Base-by-base conservation (phyloP, 768 basidiomycete genomes). In the Scleroderma bovista region DNA sequence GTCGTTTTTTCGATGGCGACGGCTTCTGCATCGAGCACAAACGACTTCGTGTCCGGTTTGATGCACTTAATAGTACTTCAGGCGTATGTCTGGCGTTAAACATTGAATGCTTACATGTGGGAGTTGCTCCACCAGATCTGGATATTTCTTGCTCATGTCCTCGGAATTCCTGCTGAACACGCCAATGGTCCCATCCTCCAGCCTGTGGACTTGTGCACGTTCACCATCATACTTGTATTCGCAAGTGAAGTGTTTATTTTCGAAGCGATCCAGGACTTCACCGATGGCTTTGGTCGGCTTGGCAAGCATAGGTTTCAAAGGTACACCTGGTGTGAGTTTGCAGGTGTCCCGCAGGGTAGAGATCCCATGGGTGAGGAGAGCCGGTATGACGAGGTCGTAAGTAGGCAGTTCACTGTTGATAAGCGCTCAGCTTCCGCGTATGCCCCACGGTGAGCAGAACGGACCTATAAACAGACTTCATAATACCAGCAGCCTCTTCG, bases 141-240 rank as follows among this genome's bases (percentile, higher is more conserved):
- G 96, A 71, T 98, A 99, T 64, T 99, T 99, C 66, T 92, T 92
- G 65, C 88, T 93, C 96, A 98, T 99, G 58, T 99, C 93, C 67
- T 99, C 96, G 22, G 93, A 96, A 68, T 99, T 99, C 49, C 96
- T 75, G 65, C 92, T 94, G 69, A 97, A 99, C 38, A 99, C 85
- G n/a, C 80, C 79, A 17, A 99, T 83, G 4, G 75, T 78, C 1
- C 93, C 95, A 60, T 92, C 78, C 38, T 83, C 81, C 42, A 93
- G 71, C 62, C 77, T 82, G 68, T 99, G 96, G 3, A 95, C 87
- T 72, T 97, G 94, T 15, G 96, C 96, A 42, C 96, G 84, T 66
- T 99, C 96, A 7, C 96, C 96, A 56, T 99, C 96, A 58, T 99
- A 99, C 68, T 99, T 99, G 71, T 99, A 99, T 72, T 99, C 96